phyloP scores from a whole-genome alignment of 176 grass and related monocot genomes.

The Avena sativa region DNA sequence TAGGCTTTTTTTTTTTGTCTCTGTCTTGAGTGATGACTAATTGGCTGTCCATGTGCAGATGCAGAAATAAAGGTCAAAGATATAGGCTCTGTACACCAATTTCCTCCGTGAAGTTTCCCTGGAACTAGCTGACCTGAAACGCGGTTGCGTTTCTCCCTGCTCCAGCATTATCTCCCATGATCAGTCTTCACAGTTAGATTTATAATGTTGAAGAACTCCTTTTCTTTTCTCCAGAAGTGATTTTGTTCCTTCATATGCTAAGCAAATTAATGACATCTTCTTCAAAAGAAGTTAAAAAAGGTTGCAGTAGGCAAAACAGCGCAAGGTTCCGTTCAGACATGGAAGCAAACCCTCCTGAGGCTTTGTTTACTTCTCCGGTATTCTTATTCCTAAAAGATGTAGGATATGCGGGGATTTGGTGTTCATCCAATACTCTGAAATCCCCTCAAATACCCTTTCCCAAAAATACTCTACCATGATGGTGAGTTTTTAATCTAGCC shows the following conservation, averaged over 20 bases:
- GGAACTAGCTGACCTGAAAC: slow-evolving; percentile 9
- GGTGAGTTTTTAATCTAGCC: no score
- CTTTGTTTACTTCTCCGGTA: no score
- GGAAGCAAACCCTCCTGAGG: not conserved
- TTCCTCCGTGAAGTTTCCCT: slow-evolving; percentile 1
- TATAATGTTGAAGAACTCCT: not conserved
- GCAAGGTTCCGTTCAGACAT: not conserved
- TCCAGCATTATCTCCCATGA: not conserved
- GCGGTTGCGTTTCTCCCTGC: not conserved
- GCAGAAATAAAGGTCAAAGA: slow-evolving; percentile 35
- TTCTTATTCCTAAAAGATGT: no score
- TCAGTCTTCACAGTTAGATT: not conserved
- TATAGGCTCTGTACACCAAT: slow-evolving; percentile 17
- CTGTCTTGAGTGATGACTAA: not conserved
- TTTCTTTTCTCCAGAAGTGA: not conserved
- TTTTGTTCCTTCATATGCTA: not conserved
- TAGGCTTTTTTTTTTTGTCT: slow-evolving; percentile 1
- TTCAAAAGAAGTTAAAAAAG: not conserved
- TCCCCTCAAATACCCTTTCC: no score
- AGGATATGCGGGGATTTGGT: no score
- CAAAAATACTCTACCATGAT: no score
- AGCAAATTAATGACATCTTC: not conserved
- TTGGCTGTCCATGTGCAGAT: slow-evolving; percentile 5
- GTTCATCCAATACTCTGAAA: no score
- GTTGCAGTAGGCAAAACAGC: not conserved